Percentiles rank a stretch among this genome's conserved stretches.
These are phyloP conservation scores for Penicillium fimorum DNA, from an alignment of 495 filamentous ascomycete genomes.

Conservation along the genomic window DNA sequence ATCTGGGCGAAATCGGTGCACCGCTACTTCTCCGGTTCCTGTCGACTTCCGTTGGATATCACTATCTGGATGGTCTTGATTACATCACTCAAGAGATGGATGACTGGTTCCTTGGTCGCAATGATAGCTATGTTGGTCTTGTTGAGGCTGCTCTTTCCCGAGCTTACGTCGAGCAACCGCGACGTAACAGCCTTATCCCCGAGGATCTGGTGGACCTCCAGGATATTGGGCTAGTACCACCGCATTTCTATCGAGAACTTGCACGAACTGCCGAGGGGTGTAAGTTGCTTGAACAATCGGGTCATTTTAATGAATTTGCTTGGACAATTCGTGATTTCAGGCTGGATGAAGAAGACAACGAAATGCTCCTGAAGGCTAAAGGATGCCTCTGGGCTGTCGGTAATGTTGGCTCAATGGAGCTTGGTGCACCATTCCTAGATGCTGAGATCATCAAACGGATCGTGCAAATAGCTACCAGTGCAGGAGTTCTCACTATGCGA, in stretches of 20 bases:
- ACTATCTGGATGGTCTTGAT: constrained; percentile 94
- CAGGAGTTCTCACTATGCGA: constrained; percentile 85
- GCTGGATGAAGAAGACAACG: constrained; percentile 77
- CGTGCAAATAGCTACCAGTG: constrained; percentile 78
- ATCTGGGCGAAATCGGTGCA: constrained; percentile 94
- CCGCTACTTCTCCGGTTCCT: constrained; percentile 89
- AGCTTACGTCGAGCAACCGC: constrained; percentile 66
- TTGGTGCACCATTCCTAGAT: constrained; percentile 87
- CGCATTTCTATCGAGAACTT: constrained; percentile 95
- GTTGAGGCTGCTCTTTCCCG: constrained; percentile 94
- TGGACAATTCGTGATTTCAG: constrained; percentile 81
- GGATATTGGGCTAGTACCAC: constrained; percentile 72
- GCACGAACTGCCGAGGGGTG: constrained; percentile 92
- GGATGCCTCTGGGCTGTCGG: constrained; percentile 97
- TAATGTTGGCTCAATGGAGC: constrained; percentile 97
- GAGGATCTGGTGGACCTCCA: constrained; percentile 59
- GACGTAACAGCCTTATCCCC: constrained; percentile 39
- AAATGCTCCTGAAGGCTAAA: constrained; percentile 90
- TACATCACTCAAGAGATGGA: constrained; percentile 99
- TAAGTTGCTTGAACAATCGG: constrained; percentile 82
- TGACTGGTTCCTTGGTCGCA: constrained; percentile 95
- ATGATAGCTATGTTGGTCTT: constrained; percentile 90
- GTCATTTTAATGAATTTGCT: constrained; percentile 92
- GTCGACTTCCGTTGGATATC: constrained; percentile 93
- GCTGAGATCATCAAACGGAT: constrained; percentile 82